Percentiles rank a stretch among this genome's conserved stretches.
phyloP scores from a whole-genome alignment of 179 eudicot genomes.

The Dionaea muscipula region DNA sequence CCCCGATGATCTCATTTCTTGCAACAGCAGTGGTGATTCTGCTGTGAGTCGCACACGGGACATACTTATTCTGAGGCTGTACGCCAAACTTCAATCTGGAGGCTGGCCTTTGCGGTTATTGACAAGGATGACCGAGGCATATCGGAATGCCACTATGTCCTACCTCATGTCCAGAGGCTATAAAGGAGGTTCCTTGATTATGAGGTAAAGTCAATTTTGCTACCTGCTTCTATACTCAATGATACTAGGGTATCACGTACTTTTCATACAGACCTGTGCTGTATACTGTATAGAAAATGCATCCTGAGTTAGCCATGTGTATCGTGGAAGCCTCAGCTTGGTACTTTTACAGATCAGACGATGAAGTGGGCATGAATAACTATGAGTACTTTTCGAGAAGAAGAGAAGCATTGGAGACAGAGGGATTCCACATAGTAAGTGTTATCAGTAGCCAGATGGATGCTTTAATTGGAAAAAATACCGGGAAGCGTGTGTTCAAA shows the following conservation, averaged over 20 bases:
- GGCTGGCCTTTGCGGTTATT: constrained; percentile 29
- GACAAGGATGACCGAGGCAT: constrained; percentile 27
- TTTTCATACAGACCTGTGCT: background rate
- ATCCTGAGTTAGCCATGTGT: background rate
- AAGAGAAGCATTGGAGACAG: constrained; percentile 9
- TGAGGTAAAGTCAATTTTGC: constrained; percentile 21
- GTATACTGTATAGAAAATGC: no score
- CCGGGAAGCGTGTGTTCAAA: constrained; percentile 21
- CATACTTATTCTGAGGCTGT: constrained; percentile 11
- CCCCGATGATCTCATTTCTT: background rate
- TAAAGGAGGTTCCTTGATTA: constrained; percentile 22
- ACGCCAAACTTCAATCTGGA: constrained; percentile 23
- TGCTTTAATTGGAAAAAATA: constrained; percentile 14
- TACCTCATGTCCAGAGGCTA: constrained; percentile 26
- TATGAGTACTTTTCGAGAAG: constrained; percentile 16
- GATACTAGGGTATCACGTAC: no score
- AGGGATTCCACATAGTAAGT: constrained; percentile 17
- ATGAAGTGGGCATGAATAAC: constrained; percentile 19
- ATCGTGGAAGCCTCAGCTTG: background rate
- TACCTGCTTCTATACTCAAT: no score
- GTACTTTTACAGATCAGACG: constrained; percentile 15
- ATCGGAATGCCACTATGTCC: constrained; percentile 18
- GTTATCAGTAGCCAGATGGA: constrained; percentile 33
- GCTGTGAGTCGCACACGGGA: constrained; percentile 17
- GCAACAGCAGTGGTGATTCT: constrained; percentile 11